These are phyloP conservation scores for Fraxinus americana DNA, from an alignment of 257 asterid species.

Conservation along the genomic window DNA sequence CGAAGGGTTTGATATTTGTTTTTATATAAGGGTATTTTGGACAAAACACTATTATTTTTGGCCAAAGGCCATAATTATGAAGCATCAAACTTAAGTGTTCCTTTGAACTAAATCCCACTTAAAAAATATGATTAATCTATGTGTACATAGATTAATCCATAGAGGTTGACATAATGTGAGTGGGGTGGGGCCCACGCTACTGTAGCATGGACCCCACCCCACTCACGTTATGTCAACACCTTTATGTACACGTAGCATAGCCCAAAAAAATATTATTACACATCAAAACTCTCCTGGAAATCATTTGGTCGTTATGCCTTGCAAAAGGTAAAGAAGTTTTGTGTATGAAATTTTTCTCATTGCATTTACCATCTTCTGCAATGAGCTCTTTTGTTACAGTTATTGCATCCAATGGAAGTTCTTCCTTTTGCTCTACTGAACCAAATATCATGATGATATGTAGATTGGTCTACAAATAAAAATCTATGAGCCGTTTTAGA, in stretches of 20 bases:
- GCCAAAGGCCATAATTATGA: neutral
- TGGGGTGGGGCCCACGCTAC: no score
- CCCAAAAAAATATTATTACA: neutral
- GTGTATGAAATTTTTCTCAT: neutral
- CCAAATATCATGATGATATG: neutral
- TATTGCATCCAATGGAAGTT: neutral
- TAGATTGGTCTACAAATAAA: neutral
- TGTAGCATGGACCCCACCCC: no score
- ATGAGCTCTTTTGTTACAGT: neutral
- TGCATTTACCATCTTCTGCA: neutral
- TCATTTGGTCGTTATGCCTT: neutral
- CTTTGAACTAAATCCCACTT: neutral
- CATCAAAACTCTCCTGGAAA: neutral
- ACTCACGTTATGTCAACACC: no score
- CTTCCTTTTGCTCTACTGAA: neutral
- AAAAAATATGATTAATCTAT: no score
- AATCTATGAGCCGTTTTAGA: neutral
- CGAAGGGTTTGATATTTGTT: neutral
- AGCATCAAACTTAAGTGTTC: neutral
- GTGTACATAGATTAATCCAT: no score
- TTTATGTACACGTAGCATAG: no score
- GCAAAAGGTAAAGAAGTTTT: neutral
- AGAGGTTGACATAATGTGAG: no score
- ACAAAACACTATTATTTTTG: neutral
- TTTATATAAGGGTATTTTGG: neutral